Percentiles rank a stretch among this genome's conserved stretches.
phyloP scores from a whole-genome alignment of 2,329 filamentous ascomycete species.

The Pyrenochaeta sp. region DNA sequence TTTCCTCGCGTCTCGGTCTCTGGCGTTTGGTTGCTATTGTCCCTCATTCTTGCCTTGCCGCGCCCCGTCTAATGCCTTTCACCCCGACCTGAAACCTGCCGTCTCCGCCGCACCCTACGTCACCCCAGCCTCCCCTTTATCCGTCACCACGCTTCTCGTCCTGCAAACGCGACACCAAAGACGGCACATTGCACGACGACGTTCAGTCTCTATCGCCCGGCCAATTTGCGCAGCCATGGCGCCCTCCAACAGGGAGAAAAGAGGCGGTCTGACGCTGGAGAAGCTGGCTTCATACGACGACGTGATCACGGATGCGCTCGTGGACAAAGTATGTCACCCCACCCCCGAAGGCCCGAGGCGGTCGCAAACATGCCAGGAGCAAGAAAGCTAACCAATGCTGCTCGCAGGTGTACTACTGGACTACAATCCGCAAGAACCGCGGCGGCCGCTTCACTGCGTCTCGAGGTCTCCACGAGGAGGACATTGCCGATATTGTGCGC shows the following conservation, averaged over 20 bases:
- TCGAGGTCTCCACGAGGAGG: constrained; percentile 75
- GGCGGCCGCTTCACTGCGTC: constrained; percentile 82
- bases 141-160: constrained; percentile 1
- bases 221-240: constrained; percentile 46
- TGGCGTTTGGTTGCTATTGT: constrained; percentile 16
- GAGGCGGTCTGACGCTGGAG: constrained; percentile 79
- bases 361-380: constrained; percentile 14
- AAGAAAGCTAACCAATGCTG: constrained; percentile 20
- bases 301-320: constrained; percentile 89
- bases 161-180: constrained; percentile 9
- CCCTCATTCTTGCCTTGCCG: constrained; percentile 22
- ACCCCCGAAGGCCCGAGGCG: constrained; percentile 3
- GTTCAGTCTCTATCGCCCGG: not conserved
- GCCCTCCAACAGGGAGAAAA: constrained; percentile 58
- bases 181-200: not conserved
- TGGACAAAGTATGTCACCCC: constrained; percentile 79
- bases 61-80: constrained; percentile 15
- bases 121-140: constrained; percentile 34
- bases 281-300: constrained; percentile 95
- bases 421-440: constrained; percentile 91
- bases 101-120: constrained; percentile 26
- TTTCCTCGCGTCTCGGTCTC: constrained; percentile 23
- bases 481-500: constrained; percentile 66
- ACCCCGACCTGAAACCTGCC: constrained; percentile 23
- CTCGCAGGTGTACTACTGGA: constrained; percentile 90